Base-by-base conservation (phyloP, 2,329 filamentous ascomycete genomes). In the Venturia asperata region DNA sequence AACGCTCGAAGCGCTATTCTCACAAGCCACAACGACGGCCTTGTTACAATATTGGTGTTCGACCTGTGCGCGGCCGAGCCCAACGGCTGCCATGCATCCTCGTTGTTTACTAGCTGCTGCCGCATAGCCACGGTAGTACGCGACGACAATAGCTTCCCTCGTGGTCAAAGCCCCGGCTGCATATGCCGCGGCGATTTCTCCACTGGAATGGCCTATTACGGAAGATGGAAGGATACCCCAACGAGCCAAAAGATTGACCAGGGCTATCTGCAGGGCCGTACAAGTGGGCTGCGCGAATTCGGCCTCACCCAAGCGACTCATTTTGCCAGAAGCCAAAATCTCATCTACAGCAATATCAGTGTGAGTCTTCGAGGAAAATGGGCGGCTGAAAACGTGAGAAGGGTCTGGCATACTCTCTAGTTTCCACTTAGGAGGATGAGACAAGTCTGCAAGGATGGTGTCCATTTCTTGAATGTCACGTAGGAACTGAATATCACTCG, bases 181-280 rank as follows among this genome's bases (percentile, higher is more conserved):
- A 52, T 42, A 61, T 3, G 65, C 67, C 37, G 67, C 55, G 30
- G 67, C 61, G 60, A 68, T 66, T 62, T 68, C 68, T 43, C 70
- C 66, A 63, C 63, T 66, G 6, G 45, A 63, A 66, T 67, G 63
- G 43, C 67, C 47, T 43, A 68, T 58, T 30, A 55, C 66, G 56
- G 42, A 42, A 24, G 43, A 39, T 19, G 34, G 5, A 7, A 43
- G 43, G 21, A 69, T 62, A 4, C 58, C 61, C 45, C 64, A 70
- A 1, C 41, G 61, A 9, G 68, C 65, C 0, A 74, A 66, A 5
- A 69, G 34, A 7, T 68, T 65, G 6, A 73, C 62, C 4, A 74
- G 37, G 10, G 67, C 69, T 7, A 72, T 58, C 41, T 73, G 71
- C 9, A 73, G 7, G 5, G 66, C 68, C 1, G 70, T 70, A 56